Conservation (phyloP, 768 basidiomycete species). For the Lanmaoa rubissima region DNA sequence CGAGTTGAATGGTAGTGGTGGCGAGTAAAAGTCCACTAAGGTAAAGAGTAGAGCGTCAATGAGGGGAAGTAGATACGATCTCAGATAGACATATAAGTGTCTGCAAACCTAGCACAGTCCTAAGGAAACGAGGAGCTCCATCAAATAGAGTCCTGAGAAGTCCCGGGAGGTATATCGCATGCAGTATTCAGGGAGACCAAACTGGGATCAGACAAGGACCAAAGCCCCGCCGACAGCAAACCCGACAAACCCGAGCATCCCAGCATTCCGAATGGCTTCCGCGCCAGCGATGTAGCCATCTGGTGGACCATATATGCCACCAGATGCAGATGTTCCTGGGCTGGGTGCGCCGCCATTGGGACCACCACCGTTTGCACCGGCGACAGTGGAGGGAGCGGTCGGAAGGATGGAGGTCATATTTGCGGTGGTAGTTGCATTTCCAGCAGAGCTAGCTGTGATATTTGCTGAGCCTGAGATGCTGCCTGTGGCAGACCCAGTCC, state of each 20-base stretch:
- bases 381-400: constrained; percentile 55
- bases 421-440: constrained; percentile 34
- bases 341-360: constrained; percentile 46
- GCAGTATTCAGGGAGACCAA: constrained; percentile 3
- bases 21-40: constrained; percentile 21
- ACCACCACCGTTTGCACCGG: constrained; percentile 49
- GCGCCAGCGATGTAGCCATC: constrained; percentile 66
- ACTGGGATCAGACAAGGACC: constrained; percentile 39
- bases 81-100: constrained; percentile 19
- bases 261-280: constrained; percentile 43
- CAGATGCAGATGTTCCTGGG: constrained; percentile 48
- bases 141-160: constrained; percentile 4
- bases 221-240: constrained; percentile 50
- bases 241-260: constrained; percentile 44
- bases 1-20: constrained; percentile 12
- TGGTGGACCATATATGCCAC: constrained; percentile 61
- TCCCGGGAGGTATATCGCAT: constrained; percentile 15
- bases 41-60: constrained; percentile 26
- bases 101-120: constrained; percentile 22
- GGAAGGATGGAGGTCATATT: constrained; percentile 30
- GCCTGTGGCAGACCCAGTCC: constrained; percentile 19
- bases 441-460: constrained; percentile 14
- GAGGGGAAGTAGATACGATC: constrained; percentile 24
- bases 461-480: constrained; percentile 22
- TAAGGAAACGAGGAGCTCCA: constrained; percentile 15